These are phyloP conservation scores for Mycena filopes DNA, from an alignment of 768 basidiomycete species.

Conservation along the genomic window DNA sequence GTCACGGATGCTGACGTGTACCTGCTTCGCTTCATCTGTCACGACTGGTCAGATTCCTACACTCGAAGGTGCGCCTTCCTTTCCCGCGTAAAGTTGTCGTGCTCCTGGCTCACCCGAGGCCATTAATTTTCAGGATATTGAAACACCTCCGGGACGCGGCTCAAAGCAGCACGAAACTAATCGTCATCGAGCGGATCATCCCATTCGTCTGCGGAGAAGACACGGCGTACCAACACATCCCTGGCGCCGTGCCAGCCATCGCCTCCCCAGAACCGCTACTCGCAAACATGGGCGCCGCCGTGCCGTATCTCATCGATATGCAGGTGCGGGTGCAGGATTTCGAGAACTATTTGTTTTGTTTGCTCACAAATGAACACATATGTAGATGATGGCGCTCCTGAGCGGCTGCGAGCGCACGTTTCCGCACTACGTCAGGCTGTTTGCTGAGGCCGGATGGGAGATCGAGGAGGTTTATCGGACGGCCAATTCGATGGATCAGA, in stretches of 20 bases:
- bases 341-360: no score
- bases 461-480: slow-evolving; percentile 15
- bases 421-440: slow-evolving; percentile 3
- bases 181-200: not conserved
- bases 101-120: no score
- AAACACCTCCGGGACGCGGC: slow-evolving; percentile 3
- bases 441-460: slow-evolving; percentile 19
- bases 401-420: slow-evolving; percentile 22
- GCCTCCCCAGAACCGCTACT: slow-evolving; percentile 15
- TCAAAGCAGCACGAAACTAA: not conserved
- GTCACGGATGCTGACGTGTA: slow-evolving; percentile 17
- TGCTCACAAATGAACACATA: not conserved
- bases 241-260: slow-evolving; percentile 1
- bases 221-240: not conserved
- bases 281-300: slow-evolving; percentile 8
- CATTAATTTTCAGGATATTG: not conserved
- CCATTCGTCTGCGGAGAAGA: slow-evolving; percentile 11
- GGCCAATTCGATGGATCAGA: not conserved
- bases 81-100: no score
- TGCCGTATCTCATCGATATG: slow-evolving; percentile 21
- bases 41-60: slow-evolving; percentile 9
- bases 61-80: no score
- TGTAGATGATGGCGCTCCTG: slow-evolving; percentile 24
- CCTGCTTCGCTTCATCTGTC: slow-evolving; percentile 43
- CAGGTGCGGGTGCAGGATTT: slow-evolving; percentile 1